Percentiles rank a stretch among this genome's conserved stretches.
Conservation (phyloP, 768 basidiomycete genomes). For the Russula griseocarnosa region DNA sequence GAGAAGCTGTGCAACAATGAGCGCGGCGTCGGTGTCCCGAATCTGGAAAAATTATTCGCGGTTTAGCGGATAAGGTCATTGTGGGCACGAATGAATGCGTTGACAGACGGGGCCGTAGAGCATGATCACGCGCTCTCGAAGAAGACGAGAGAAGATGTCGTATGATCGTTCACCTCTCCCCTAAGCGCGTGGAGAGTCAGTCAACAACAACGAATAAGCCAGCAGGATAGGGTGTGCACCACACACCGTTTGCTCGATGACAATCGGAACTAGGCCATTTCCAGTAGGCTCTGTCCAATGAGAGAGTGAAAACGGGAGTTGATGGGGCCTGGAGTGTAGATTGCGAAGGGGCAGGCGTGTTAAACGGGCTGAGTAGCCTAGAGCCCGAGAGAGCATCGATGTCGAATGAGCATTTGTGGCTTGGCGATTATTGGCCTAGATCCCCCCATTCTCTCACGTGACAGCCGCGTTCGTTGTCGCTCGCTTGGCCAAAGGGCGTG, state of each 20-base stretch:
- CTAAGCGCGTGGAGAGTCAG: conserved; percentile 37
- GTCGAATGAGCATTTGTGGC: too few relatives aligned
- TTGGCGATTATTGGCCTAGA: neutral
- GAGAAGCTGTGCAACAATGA: conserved; percentile 87
- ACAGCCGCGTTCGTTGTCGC: conserved; percentile 16
- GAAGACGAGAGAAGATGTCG: conserved; percentile 91
- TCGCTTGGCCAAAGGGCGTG: neutral
- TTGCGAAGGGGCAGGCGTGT: conserved; percentile 7
- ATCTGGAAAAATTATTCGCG: conserved; percentile 49
- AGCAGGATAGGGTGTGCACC: neutral
- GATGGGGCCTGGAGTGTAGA: neutral
- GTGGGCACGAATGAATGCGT: neutral
- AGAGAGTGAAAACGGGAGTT: conserved; percentile 48
- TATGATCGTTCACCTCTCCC: conserved; percentile 86
- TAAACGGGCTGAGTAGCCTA: conserved; percentile 3
- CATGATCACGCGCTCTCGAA: conserved; percentile 94
- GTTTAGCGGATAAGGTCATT: neutral
- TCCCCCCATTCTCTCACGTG: conserved; percentile 17
- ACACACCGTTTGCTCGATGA: conserved; percentile 85
- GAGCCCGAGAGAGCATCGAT: neutral
- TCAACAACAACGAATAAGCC: conserved; percentile 9
- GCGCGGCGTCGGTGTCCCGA: conserved; percentile 81
- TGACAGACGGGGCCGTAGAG: conserved; percentile 80
- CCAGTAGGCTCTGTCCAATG: conserved; percentile 42
- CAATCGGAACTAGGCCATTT: conserved; percentile 77